A percentile compares a stretch with the other conserved stretches of the same genome.
These are phyloP conservation scores for Sporobolomyces roseus DNA, from an alignment of 768 basidiomycete genomes.

Conservation along the genomic window DNA sequence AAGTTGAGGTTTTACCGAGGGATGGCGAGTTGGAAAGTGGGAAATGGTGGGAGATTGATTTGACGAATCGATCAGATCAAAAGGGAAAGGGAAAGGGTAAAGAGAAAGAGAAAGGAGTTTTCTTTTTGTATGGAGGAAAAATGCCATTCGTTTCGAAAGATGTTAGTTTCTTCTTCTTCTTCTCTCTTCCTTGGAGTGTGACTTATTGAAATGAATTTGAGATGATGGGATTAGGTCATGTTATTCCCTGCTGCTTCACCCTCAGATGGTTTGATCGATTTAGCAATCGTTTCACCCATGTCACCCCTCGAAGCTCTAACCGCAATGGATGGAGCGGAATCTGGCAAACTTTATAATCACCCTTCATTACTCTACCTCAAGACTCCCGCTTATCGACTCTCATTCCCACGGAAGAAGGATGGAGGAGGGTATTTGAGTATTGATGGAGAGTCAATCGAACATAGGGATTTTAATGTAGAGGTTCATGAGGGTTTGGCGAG, in stretches of 20 bases:
- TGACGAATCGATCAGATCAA: too few relatives aligned
- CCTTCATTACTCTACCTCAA: slow-evolving; percentile 24
- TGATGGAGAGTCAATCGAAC: slow-evolving; percentile 74
- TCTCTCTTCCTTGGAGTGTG: neutral
- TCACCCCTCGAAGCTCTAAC: slow-evolving; percentile 17
- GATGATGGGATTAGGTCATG: slow-evolving; percentile 7
- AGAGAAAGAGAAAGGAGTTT: slow-evolving; percentile 54
- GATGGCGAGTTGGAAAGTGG: slow-evolving; percentile 62
- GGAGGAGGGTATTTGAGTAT: slow-evolving; percentile 65
- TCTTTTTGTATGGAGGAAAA: slow-evolving; percentile 80
- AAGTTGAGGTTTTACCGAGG: slow-evolving; percentile 50
- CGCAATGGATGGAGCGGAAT: slow-evolving; percentile 61
- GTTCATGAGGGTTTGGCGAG: slow-evolving; percentile 52
- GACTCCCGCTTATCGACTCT: slow-evolving; percentile 34
- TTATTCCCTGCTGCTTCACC: slow-evolving; percentile 28
- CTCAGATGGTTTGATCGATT: slow-evolving; percentile 33
- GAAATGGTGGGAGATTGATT: slow-evolving; percentile 14
- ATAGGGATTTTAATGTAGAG: slow-evolving; percentile 71
- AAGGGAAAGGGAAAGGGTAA: too few relatives aligned
- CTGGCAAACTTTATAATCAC: slow-evolving; percentile 59
- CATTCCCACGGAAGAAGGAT: slow-evolving; percentile 61
- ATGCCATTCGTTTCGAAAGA: slow-evolving; percentile 65
- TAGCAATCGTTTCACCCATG: slow-evolving; percentile 35
- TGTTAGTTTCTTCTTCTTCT: slow-evolving; percentile 17
- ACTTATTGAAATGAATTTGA: neutral